Evolutionary conservation across 2,329 filamentous ascomycete species (phyloP).

Genomic region (Paramyrothecium roridum): DNA sequence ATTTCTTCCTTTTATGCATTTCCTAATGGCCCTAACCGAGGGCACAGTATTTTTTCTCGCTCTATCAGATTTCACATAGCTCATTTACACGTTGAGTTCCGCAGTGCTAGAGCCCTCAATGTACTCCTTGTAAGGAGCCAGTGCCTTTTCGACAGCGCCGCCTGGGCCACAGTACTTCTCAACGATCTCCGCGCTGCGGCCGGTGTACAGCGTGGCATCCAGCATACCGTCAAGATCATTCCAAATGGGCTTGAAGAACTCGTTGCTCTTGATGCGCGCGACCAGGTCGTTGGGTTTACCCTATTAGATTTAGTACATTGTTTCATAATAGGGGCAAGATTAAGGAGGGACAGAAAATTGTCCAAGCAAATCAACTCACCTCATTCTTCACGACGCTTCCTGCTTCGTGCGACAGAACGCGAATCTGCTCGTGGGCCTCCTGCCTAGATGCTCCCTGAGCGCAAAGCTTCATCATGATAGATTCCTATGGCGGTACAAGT

Average conservation of each 20-base stretch:
- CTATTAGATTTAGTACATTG: slow-evolving; percentile 36
- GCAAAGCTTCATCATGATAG: slow-evolving; percentile 74
- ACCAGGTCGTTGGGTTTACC: slow-evolving; percentile 80
- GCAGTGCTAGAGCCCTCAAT: no score
- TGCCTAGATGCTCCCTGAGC: slow-evolving; percentile 70
- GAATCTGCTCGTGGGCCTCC: slow-evolving; percentile 84
- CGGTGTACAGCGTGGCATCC: slow-evolving; percentile 52
- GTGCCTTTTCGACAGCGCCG: no score
- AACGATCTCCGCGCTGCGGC: slow-evolving; percentile 42
- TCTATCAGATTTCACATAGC: no score
- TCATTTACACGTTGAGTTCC: no score
- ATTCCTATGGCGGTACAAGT: slow-evolving; percentile 8
- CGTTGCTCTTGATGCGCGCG: slow-evolving; percentile 66
- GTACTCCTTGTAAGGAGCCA: no score
- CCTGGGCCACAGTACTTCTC: slow-evolving; percentile 39
- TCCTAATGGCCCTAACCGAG: no score
- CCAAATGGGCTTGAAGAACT: slow-evolving; percentile 74
- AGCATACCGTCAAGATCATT: slow-evolving; percentile 66
- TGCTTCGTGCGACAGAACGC: slow-evolving; percentile 76
- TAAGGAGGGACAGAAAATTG: neutral
- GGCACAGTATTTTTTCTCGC: no score
- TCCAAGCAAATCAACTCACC: slow-evolving; percentile 8
- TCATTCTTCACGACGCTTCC: slow-evolving; percentile 53
- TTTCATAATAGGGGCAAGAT: neutral
- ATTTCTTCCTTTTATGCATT: no score